Evolutionary conservation across 805 yeast genomes (phyloP), one percentile per base, ranked within the genome.

Genomic region (Pichia ethanolica): DNA sequence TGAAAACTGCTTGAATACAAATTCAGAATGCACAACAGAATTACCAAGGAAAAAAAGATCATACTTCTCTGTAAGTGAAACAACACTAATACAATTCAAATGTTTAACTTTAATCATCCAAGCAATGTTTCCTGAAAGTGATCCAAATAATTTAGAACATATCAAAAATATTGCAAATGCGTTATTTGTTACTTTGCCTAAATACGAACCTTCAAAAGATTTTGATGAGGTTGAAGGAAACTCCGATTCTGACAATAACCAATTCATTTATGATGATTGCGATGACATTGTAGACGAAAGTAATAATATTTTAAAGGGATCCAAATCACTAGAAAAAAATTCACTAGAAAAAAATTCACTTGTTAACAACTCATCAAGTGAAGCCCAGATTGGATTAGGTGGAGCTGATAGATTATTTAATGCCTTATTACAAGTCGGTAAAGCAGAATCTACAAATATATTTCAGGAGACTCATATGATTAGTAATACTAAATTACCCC

Each of bases 81-180:
- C 64, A 42, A 53, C 69, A 32, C 66, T 68, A 1, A 53, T 60
- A 10, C 73, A 70, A 45, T 62, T 68, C 45, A 67, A 66, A 49
- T 64, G 68, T 30, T 54, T 68, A 7, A 44, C 59, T 13, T 50
- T 55, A 38, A 52, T 70, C 30, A 61, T 70, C 5, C 58, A 59
- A 14, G 66, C 65, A 0, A 54, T 69, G 13, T 66, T 62, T 50
- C 73, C 73, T 0, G 66, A 68, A 34, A 54, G 61, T 12, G 71
- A 70, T 49, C 62, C 64, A 30, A 62, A 65, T 50, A 68, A 65
- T 48, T 60, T 69, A 28, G 66, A 66, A 39, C 68, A 64, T 20
- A 47, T 71, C 33, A 60, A 64, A n/a, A 62, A 60, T 43, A 54
- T 64, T 42, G 70, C 67, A 3, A 54, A 44, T n/a, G 40, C 44